These are phyloP conservation scores for Colletotrichum navitas DNA, from an alignment of 2,329 filamentous ascomycete species.

Conservation along the genomic window DNA sequence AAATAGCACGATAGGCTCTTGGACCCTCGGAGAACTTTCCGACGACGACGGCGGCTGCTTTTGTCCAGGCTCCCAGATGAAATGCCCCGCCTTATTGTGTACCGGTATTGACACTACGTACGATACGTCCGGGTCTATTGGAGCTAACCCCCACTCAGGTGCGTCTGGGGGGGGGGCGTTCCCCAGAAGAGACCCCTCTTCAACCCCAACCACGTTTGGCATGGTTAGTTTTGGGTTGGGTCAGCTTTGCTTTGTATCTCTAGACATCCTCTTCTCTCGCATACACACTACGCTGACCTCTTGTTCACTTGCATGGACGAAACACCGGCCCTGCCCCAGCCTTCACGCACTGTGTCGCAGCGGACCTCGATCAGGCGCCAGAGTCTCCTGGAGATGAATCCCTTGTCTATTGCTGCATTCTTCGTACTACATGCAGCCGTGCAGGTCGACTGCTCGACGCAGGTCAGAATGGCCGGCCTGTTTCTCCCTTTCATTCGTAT, in stretches of 20 bases:
- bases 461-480: slow-evolving; percentile 1
- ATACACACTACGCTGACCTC: not conserved
- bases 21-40: not conserved
- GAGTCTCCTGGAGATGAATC: slow-evolving; percentile 22
- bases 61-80: not conserved
- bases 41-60: not conserved
- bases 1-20: not conserved
- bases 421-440: slow-evolving; percentile 18
- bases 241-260: slow-evolving; percentile 15
- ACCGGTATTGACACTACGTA: not conserved
- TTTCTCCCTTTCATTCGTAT: slow-evolving; percentile 3
- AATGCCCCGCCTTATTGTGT: not conserved
- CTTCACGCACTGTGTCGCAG: slow-evolving; percentile 37
- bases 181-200: slow-evolving; percentile 24
- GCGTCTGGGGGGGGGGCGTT: slow-evolving; percentile 14
- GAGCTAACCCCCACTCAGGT: slow-evolving; percentile 32
- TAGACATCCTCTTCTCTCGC: slow-evolving; percentile 16
- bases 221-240: slow-evolving; percentile 12
- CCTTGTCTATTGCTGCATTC: slow-evolving; percentile 20
- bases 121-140: slow-evolving; percentile 3
- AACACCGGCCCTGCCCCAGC: slow-evolving; percentile 1
- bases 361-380: slow-evolving; percentile 19
- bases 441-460: slow-evolving; percentile 21
- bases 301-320: slow-evolving; percentile 15
- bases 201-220: slow-evolving; percentile 8